Conservation (phyloP, 2,329 filamentous ascomycete genomes). For the Pseudogymnoascus sp. region DNA sequence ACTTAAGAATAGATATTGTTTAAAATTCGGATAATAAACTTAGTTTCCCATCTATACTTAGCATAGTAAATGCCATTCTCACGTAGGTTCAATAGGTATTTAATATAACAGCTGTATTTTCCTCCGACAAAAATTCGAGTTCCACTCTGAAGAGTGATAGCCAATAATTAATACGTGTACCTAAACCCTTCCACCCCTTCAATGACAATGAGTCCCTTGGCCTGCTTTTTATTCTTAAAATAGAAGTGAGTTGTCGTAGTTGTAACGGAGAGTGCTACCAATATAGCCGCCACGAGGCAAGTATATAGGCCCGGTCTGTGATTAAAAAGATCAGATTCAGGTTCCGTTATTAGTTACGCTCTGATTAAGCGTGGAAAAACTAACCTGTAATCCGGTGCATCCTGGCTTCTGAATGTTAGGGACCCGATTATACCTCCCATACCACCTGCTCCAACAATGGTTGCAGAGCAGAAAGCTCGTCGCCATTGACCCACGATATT, state of each 20-base stretch:
- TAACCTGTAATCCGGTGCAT: conserved; percentile 40
- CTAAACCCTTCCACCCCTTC: conserved; percentile 24
- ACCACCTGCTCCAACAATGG: conserved; percentile 67
- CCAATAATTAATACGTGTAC: conserved; percentile 13
- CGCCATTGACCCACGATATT: conserved; percentile 88
- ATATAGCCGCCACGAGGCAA: conserved; percentile 5
- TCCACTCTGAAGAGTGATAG: neutral
- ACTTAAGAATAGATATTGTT: neutral
- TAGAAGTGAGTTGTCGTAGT: conserved; percentile 20
- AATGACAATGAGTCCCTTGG: conserved; percentile 22
- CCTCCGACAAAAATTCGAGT: neutral
- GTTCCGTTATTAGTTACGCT: neutral
- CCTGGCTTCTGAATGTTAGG: conserved; percentile 59
- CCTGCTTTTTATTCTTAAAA: conserved; percentile 23
- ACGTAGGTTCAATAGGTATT: neutral
- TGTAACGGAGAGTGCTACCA: conserved; percentile 19
- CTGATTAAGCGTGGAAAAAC: neutral
- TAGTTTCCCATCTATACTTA: neutral
- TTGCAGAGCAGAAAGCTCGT: conserved; percentile 69
- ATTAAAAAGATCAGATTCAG: neutral
- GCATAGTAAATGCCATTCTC: neutral
- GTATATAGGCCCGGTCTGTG: conserved; percentile 14
- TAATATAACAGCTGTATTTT: neutral
- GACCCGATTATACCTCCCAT: conserved; percentile 71
- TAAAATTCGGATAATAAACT: neutral